Conservation (phyloP, 306 rosid genomes). For the Medicago ruthenica region DNA sequence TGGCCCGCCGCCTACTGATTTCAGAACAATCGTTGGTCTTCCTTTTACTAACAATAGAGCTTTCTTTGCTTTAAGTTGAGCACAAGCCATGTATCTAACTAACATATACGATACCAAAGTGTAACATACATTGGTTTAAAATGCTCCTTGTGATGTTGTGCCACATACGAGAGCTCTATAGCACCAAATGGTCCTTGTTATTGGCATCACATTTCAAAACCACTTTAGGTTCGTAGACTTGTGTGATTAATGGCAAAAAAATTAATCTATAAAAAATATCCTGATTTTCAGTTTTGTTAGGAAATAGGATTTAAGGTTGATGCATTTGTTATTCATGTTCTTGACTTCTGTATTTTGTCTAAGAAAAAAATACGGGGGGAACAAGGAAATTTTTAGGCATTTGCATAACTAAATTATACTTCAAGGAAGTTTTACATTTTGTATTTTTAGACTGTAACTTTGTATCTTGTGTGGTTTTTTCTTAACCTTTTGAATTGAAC, state of each 20-base stretch:
- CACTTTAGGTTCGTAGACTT: background rate
- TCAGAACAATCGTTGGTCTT: background rate
- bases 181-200: background rate
- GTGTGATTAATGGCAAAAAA: background rate
- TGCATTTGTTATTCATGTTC: background rate
- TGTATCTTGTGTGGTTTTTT: conserved; percentile 11
- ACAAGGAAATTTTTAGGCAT: background rate
- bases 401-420: conserved; percentile 4
- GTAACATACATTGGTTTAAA: background rate
- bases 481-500: conserved; percentile 25
- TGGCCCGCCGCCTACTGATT: too few species aligned
- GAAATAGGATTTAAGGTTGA: background rate
- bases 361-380: background rate
- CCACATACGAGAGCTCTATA: background rate
- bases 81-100: conserved; percentile 1
- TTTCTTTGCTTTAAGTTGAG: conserved; percentile 15
- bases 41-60: background rate
- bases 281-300: background rate
- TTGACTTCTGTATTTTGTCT: background rate
- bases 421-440: background rate
- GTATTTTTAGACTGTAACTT: background rate
- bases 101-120: background rate
- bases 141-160: background rate
- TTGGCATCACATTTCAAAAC: background rate
- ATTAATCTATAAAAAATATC: background rate